These are phyloP conservation scores for Lomentospora prolificans DNA, from an alignment of 2,329 filamentous ascomycete genomes.

Conservation along the genomic window DNA sequence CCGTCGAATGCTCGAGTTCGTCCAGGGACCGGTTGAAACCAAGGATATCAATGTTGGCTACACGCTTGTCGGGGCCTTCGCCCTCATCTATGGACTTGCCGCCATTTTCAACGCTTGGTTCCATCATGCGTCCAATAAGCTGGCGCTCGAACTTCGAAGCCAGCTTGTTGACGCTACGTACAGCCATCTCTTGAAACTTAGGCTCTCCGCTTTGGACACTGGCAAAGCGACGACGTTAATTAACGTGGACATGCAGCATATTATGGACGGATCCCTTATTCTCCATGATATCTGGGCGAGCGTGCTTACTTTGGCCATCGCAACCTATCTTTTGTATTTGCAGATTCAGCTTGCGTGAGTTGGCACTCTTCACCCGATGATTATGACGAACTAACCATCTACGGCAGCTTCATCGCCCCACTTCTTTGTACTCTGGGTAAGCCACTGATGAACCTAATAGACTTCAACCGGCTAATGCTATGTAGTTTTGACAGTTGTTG, in stretches of 20 bases:
- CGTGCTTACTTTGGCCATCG: not conserved
- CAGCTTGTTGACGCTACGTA: not conserved
- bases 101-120: conserved; percentile 18
- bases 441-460: too few relatives aligned
- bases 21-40: conserved; percentile 12
- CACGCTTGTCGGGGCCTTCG: conserved; percentile 23
- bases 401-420: not conserved
- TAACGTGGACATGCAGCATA: conserved; percentile 1
- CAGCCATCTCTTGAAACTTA: not conserved
- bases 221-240: not conserved
- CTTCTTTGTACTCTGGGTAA: not conserved
- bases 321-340: not conserved
- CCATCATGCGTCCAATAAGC: not conserved
- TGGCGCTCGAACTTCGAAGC: not conserved
- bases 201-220: not conserved
- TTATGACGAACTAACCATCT: not conserved
- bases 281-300: not conserved
- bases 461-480: not conserved
- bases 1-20: conserved; percentile 22
- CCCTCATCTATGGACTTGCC: conserved; percentile 21
- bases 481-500: not conserved
- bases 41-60: conserved; percentile 19
- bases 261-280: not conserved
- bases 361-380: not conserved
- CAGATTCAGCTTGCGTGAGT: not conserved